phyloP scores from a whole-genome alignment of 1,139 yeast genomes.

The Suhomyces anneliseae region DNA sequence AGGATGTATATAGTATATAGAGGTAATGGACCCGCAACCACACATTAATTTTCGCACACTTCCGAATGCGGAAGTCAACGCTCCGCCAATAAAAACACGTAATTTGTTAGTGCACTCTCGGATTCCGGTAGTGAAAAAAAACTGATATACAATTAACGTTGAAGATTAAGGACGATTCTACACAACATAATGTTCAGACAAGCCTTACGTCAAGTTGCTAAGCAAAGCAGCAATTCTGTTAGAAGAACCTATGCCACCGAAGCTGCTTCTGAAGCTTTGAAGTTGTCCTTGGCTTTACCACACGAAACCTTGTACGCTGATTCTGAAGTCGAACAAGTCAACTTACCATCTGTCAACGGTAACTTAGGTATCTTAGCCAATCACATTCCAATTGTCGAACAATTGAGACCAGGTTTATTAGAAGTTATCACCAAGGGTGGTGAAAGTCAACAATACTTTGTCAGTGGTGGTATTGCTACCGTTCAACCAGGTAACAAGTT shows the following conservation, averaged over 20 bases:
- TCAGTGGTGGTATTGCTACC: slow-evolving; percentile 96
- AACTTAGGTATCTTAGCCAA: slow-evolving; percentile 96
- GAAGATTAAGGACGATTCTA: slow-evolving; percentile 2
- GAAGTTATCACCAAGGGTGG: slow-evolving; percentile 85
- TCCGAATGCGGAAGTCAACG: slow-evolving; percentile 32
- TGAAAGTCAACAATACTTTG: slow-evolving; percentile 75
- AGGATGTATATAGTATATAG: too few species aligned
- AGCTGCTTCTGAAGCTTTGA: slow-evolving; percentile 70
- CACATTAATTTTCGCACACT: slow-evolving; percentile 6
- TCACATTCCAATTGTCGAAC: slow-evolving; percentile 98
- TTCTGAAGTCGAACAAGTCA: slow-evolving; percentile 76
- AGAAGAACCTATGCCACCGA: slow-evolving; percentile 92
- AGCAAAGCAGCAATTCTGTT: slow-evolving; percentile 60
- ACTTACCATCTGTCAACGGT: slow-evolving; percentile 94
- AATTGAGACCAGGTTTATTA: slow-evolving; percentile 93
- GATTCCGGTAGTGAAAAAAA: slow-evolving; percentile 13
- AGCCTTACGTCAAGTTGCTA: slow-evolving; percentile 64
- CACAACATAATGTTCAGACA: slow-evolving; percentile 59
- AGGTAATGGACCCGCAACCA: too few species aligned
- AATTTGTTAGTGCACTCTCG: slow-evolving; percentile 11
- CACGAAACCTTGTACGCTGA: slow-evolving; percentile 64
- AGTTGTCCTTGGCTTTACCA: slow-evolving; percentile 89
- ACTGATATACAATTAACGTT: slow-evolving; percentile 2
- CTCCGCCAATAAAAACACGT: slow-evolving; percentile 30
- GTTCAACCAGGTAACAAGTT: slow-evolving; percentile 93